phyloP scores from a whole-genome alignment of 805 yeast genomes.

The Ogataea pignaliae region DNA sequence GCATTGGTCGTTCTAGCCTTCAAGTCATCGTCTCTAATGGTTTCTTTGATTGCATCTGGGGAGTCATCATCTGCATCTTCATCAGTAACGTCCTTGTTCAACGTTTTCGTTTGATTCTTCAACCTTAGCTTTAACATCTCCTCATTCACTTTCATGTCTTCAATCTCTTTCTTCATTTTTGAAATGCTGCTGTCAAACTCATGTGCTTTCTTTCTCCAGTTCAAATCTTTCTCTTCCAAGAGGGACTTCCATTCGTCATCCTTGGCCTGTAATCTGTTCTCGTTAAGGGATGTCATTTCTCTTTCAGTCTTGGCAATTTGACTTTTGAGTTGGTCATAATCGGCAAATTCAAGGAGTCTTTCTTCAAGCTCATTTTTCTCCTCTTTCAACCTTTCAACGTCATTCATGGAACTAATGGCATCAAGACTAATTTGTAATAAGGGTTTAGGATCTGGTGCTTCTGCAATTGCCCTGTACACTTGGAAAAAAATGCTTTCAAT shows the following conservation, averaged over 20 bases:
- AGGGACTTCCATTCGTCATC: slow-evolving; percentile 67
- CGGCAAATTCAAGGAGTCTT: slow-evolving; percentile 60
- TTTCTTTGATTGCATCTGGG: slow-evolving; percentile 9
- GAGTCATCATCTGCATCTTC: slow-evolving; percentile 21
- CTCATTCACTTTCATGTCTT: slow-evolving; percentile 58
- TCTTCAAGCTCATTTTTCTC: slow-evolving; percentile 52
- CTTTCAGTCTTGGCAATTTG: slow-evolving; percentile 59
- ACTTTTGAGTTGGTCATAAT: slow-evolving; percentile 70
- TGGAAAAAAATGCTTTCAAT: slow-evolving; percentile 73
- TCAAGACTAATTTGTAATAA: slow-evolving; percentile 66
- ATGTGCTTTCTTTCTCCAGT: slow-evolving; percentile 59
- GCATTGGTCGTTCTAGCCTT: slow-evolving; percentile 32
- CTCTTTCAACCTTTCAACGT: slow-evolving; percentile 44
- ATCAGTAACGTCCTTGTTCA: slow-evolving; percentile 31
- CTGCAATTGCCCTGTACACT: slow-evolving; percentile 71
- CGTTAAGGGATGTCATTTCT: slow-evolving; percentile 50
- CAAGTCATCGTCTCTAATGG: slow-evolving; percentile 9
- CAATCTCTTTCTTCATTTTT: slow-evolving; percentile 50
- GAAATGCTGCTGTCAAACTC: slow-evolving; percentile 48
- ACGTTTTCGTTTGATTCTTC: slow-evolving; percentile 41
- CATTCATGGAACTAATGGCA: slow-evolving; percentile 45
- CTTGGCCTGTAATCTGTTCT: slow-evolving; percentile 57
- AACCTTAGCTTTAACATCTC: slow-evolving; percentile 63
- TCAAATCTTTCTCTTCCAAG: slow-evolving; percentile 67
- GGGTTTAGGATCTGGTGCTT: slow-evolving; percentile 92